phyloP scores from a whole-genome alignment of 2,329 filamentous ascomycete genomes.

The Sporothrix variecibatus region DNA sequence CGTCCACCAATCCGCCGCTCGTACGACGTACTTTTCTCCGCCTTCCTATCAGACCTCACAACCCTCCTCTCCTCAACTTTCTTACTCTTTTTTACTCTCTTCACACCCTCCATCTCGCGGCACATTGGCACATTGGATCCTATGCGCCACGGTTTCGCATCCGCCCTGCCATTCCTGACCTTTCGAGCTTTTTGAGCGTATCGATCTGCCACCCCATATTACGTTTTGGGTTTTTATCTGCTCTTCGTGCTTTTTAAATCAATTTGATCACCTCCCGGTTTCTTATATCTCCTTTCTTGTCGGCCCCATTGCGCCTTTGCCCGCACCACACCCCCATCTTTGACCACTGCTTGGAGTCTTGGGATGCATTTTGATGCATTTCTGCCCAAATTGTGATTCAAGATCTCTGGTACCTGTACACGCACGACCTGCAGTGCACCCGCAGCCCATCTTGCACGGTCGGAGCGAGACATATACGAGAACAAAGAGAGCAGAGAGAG shows the following conservation, averaged over 20 bases:
- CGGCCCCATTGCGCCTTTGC: not conserved
- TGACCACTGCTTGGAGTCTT: not conserved
- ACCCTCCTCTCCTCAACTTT: not conserved
- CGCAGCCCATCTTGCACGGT: constrained; percentile 9
- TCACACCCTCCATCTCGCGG: constrained; percentile 16
- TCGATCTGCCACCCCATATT: constrained; percentile 16
- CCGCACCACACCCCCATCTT: not conserved
- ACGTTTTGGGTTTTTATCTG: not conserved
- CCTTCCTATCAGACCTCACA: not conserved
- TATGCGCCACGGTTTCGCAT: constrained; percentile 17
- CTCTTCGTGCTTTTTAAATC: constrained; percentile 13
- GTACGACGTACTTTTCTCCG: constrained; percentile 2
- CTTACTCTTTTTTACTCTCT: not conserved
- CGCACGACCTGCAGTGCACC: constrained; percentile 10
- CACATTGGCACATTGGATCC: constrained; percentile 11
- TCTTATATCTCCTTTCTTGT: not conserved
- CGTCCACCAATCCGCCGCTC: constrained; percentile 10
- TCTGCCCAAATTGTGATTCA: constrained; percentile 24
- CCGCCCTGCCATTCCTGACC: constrained; percentile 12
- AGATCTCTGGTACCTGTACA: constrained; percentile 14
- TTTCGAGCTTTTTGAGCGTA: constrained; percentile 3
- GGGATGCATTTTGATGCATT: constrained; percentile 17
- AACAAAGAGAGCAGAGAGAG: not conserved
- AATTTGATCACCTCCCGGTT: not conserved
- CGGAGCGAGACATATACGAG: constrained; percentile 15